A percentile compares a stretch with the other conserved stretches of the same genome.
These are phyloP conservation scores for Tillandsia fasciculata DNA, from an alignment of 176 grass and related monocot genomes.

Conservation along the genomic window DNA sequence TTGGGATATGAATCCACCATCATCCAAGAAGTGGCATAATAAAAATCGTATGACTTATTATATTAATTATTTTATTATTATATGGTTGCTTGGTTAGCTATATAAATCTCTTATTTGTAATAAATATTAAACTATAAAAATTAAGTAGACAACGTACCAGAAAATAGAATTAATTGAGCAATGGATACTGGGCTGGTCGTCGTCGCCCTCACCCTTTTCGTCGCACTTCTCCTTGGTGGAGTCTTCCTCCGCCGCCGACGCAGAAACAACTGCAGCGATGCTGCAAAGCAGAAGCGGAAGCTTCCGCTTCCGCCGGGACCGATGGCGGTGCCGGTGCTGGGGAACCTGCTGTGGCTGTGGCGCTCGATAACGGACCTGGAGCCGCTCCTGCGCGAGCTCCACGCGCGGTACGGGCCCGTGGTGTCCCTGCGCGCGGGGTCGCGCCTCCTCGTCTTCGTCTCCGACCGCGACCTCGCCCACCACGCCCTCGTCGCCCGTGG, in stretches of 20 bases:
- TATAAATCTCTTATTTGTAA: no score
- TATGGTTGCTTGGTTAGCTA: no score
- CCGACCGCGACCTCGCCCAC: constrained; percentile 38
- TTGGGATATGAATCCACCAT: no score
- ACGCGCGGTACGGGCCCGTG: constrained; percentile 26
- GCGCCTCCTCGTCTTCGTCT: constrained; percentile 27
- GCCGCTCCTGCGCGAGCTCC: constrained; percentile 31
- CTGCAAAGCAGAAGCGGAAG: no score
- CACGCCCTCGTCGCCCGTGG: constrained; percentile 37
- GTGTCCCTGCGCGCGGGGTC: constrained; percentile 36
- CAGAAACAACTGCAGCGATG: no score
- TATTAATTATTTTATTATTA: no score
- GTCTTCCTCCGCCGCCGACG: background rate
- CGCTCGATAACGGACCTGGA: constrained; percentile 17
- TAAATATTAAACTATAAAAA: no score
- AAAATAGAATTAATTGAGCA: no score
- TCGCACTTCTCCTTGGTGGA: background rate
- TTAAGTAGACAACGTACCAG: no score
- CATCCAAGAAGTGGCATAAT: no score
- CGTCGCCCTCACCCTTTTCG: background rate
- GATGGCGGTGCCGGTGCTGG: constrained; percentile 30
- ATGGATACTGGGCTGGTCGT: no score
- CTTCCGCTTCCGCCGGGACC: constrained; percentile 38
- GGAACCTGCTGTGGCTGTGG: constrained; percentile 30
- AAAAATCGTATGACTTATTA: no score